Evolutionary conservation across 176 grass and related monocot genomes (phyloP).

Genomic region (Dendrocalamus sinicus): DNA sequence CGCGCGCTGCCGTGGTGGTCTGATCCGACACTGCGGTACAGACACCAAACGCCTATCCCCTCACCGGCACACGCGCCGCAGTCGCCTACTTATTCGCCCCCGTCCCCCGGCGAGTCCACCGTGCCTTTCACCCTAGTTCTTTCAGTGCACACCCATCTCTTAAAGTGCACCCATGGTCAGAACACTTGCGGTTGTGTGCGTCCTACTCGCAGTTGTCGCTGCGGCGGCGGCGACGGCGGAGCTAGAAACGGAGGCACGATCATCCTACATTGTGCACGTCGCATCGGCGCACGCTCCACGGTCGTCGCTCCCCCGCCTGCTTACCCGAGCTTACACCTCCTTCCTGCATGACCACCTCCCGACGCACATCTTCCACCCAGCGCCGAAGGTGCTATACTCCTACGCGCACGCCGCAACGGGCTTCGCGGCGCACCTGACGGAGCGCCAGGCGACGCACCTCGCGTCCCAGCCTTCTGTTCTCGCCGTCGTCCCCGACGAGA

Average conservation of each 20-base stretch:
- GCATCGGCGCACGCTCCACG: not conserved
- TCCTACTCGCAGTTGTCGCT: not conserved
- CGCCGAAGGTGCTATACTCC: slow-evolving; percentile 17
- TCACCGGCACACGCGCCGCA: too few species aligned
- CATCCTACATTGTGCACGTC: slow-evolving; percentile 37
- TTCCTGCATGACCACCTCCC: slow-evolving; percentile 1
- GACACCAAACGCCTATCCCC: too few species aligned
- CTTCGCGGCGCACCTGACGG: slow-evolving; percentile 55
- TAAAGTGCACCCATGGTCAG: not conserved
- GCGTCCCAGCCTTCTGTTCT: slow-evolving; percentile 39
- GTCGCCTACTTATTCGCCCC: too few species aligned
- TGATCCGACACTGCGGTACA: too few species aligned
- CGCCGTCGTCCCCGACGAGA: slow-evolving; percentile 31
- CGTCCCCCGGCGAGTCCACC: too few species aligned
- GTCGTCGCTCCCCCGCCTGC: not conserved
- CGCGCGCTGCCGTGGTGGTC: too few species aligned
- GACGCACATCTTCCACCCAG: not conserved
- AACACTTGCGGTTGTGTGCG: not conserved
- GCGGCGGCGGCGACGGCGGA: not conserved
- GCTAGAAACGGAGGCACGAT: not conserved
- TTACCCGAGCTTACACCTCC: not conserved
- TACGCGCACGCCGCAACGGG: slow-evolving; percentile 45
- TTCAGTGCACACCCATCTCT: too few species aligned
- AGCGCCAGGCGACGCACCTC: slow-evolving; percentile 50
- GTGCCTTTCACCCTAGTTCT: too few species aligned